These are phyloP conservation scores for Elsinoe australis DNA, from an alignment of 2,329 filamentous ascomycete species.

Conservation along the genomic window DNA sequence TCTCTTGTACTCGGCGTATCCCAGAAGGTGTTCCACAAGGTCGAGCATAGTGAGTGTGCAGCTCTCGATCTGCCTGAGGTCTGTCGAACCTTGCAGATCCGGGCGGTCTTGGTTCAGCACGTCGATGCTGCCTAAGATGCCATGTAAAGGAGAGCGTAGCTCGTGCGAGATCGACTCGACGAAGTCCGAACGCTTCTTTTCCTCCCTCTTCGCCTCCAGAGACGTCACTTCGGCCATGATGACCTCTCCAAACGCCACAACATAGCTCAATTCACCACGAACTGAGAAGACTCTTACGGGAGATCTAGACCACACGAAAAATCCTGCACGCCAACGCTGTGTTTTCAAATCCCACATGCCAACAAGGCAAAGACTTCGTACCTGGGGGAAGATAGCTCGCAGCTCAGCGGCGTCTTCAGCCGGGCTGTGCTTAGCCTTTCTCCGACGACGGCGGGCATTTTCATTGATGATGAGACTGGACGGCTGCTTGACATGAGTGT, in stretches of 20 bases:
- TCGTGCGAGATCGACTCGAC: constrained; percentile 48
- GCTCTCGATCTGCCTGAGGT: constrained; percentile 4
- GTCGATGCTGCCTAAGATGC: constrained; percentile 34
- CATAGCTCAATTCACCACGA: constrained; percentile 37
- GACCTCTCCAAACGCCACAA: constrained; percentile 38
- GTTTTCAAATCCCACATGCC: constrained; percentile 45
- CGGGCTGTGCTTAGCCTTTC: constrained; percentile 15
- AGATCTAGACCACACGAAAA: constrained; percentile 41
- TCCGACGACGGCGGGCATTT: constrained; percentile 23
- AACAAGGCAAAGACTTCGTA: constrained; percentile 43
- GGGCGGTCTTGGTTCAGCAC: constrained; percentile 6
- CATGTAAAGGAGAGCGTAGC: constrained; percentile 42
- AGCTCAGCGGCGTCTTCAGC: constrained; percentile 14
- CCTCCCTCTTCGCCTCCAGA: constrained; percentile 34
- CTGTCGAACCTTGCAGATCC: neutral
- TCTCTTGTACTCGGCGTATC: neutral
- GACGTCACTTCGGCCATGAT: constrained; percentile 37
- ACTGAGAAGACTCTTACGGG: constrained; percentile 36
- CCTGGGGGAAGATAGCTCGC: constrained; percentile 33
- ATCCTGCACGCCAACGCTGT: constrained; percentile 37
- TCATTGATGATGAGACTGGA: neutral
- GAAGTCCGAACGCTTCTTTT: constrained; percentile 46
- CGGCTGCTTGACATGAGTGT: constrained; percentile 13
- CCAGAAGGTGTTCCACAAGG: constrained; percentile 6
- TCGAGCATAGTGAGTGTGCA: constrained; percentile 13